These are phyloP conservation scores for Elaeis guineensis DNA, from an alignment of 176 grass and related monocot genomes.

Conservation along the genomic window DNA sequence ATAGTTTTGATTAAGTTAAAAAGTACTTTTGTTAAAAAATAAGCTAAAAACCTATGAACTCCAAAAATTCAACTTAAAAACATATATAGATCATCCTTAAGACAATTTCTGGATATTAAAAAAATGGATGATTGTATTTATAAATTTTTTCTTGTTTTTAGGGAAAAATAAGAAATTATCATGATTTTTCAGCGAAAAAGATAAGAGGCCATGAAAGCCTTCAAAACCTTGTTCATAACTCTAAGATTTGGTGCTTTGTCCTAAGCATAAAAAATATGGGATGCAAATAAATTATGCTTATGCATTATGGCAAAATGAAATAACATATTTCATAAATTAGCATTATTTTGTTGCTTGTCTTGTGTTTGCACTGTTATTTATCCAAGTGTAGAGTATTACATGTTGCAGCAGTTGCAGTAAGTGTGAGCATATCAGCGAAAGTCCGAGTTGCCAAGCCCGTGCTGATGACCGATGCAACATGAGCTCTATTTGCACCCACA, in stretches of 20 bases:
- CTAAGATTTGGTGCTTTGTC: no score
- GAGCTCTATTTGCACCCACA: slow-evolving; percentile 32
- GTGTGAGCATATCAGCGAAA: slow-evolving; percentile 44
- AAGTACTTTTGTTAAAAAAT: neutral
- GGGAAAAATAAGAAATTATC: no score
- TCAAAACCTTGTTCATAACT: no score
- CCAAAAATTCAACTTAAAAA: no score
- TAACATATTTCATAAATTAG: neutral
- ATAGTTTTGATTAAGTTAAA: neutral
- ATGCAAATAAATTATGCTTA: no score
- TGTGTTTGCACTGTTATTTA: neutral
- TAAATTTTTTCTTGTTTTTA: no score
- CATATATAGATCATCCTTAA: no score
- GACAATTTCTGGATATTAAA: no score
- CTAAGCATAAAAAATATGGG: no score
- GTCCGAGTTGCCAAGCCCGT: slow-evolving; percentile 48
- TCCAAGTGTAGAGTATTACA: slow-evolving; percentile 25
- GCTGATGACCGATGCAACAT: slow-evolving; percentile 45
- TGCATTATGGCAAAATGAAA: neutral
- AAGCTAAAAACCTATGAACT: neutral
- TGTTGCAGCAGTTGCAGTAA: slow-evolving; percentile 71
- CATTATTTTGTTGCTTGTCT: slow-evolving; percentile 1
- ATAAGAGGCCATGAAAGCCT: no score
- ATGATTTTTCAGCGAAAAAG: no score
- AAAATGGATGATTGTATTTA: no score